A percentile compares a stretch with the other conserved stretches of the same genome.
Conservation (phyloP, 2,329 filamentous ascomycete genomes). For the Clonostachys byssicola region DNA sequence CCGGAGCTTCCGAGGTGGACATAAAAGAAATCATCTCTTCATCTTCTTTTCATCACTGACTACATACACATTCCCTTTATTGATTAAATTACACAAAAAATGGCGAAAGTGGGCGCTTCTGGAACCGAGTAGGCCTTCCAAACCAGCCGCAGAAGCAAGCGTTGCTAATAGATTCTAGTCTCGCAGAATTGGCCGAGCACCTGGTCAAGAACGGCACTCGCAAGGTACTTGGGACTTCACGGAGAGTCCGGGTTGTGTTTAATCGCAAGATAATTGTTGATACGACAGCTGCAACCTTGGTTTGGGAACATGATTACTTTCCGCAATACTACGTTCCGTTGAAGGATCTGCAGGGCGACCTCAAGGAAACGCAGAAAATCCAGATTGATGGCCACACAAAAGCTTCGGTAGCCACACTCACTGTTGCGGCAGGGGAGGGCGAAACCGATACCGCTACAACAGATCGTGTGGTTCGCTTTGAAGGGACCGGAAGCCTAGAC, state of each 20-base stretch:
- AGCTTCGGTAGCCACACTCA: slow-evolving; percentile 22
- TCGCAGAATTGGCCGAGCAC: slow-evolving; percentile 16
- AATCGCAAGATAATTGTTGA: slow-evolving; percentile 27
- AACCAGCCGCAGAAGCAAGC: not conserved
- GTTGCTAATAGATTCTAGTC: slow-evolving; percentile 8
- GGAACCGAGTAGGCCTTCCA: not conserved
- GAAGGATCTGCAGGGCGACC: slow-evolving; percentile 15
- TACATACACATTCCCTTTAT: too few relatives aligned
- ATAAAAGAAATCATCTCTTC: too few relatives aligned
- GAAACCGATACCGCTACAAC: slow-evolving; percentile 14
- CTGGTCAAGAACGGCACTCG: slow-evolving; percentile 13
- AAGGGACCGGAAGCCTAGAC: slow-evolving; percentile 26
- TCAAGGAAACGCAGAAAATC: slow-evolving; percentile 17
- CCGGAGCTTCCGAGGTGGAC: too few relatives aligned
- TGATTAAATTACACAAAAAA: not conserved
- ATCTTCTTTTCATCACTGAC: too few relatives aligned
- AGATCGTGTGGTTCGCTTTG: slow-evolving; percentile 30
- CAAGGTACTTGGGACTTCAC: slow-evolving; percentile 11
- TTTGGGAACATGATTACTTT: slow-evolving; percentile 44
- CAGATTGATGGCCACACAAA: slow-evolving; percentile 11
- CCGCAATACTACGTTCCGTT: slow-evolving; percentile 38
- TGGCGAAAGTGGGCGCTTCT: not conserved
- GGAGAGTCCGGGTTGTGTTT: slow-evolving; percentile 25
- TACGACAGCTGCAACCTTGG: slow-evolving; percentile 25
- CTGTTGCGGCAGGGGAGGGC: slow-evolving; percentile 15